A percentile compares a stretch with the other conserved stretches of the same genome.
phyloP scores from a whole-genome alignment of 768 basidiomycete genomes.

The Mycena galericulata region DNA sequence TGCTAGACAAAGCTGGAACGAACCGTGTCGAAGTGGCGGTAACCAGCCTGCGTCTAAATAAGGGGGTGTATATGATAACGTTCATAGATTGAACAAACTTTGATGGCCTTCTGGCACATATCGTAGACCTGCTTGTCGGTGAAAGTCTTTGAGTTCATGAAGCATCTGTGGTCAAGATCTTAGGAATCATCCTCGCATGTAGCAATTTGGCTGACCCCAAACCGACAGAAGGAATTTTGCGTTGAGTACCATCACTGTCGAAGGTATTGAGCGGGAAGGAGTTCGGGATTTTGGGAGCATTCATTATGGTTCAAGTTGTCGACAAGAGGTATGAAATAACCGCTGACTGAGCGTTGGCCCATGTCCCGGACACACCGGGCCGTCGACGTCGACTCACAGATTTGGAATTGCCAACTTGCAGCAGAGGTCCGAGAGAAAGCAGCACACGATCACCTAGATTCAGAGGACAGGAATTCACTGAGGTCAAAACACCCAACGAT shows the following conservation, averaged over 20 bases:
- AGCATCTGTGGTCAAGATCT: conserved; percentile 1
- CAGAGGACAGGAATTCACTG: too few species aligned
- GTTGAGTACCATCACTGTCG: too few species aligned
- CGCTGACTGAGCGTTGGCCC: too few species aligned
- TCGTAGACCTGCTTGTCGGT: conserved; percentile 24
- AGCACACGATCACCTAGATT: too few species aligned
- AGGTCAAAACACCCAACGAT: too few species aligned
- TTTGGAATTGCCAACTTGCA: too few species aligned
- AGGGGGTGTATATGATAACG: too few species aligned
- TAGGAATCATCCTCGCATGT: not conserved
- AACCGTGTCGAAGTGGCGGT: conserved; percentile 52
- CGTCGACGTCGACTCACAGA: too few species aligned
- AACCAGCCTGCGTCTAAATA: conserved; percentile 43
- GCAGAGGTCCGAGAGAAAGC: too few species aligned
- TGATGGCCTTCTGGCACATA: conserved; percentile 29
- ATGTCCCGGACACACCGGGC: too few species aligned
- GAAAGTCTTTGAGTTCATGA: conserved; percentile 17
- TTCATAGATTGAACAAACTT: not conserved
- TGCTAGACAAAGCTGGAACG: not conserved
- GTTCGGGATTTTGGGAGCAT: conserved; percentile 34
- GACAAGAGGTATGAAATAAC: too few species aligned
- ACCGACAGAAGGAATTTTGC: conserved; percentile 47
- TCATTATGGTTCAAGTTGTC: conserved; percentile 33
- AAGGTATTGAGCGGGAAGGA: conserved; percentile 44
- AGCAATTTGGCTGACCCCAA: conserved; percentile 40